Percentiles rank a stretch among this genome's conserved stretches.
Evolutionary conservation across 2,329 filamentous ascomycete genomes (phyloP).

Genomic region (Epichloe scottii): DNA sequence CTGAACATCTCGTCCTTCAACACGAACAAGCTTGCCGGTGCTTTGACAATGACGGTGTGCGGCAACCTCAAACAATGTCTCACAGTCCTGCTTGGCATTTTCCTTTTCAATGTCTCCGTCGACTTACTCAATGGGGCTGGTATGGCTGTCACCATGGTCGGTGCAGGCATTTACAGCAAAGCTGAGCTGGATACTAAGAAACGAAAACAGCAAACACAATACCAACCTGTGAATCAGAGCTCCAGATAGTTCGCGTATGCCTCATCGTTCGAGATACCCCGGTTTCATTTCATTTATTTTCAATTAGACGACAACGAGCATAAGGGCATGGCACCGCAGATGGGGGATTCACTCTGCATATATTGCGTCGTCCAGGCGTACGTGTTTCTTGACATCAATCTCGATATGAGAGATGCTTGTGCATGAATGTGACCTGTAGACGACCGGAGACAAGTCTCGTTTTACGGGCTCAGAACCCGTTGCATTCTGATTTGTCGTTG

Average conservation of each 20-base stretch:
- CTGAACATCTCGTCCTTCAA: conserved; percentile 46
- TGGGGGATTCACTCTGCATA: background rate
- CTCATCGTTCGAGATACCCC: conserved; percentile 8
- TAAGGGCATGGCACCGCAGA: background rate
- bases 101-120: conserved; percentile 38
- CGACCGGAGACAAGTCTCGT: background rate
- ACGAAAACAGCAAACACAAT: conserved; percentile 18
- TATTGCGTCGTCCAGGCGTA: background rate
- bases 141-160: conserved; percentile 40
- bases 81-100: conserved; percentile 40
- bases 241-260: conserved; percentile 9
- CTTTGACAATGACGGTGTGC: conserved; percentile 46
- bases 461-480: background rate
- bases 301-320: background rate
- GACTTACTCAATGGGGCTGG: conserved; percentile 42
- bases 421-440: background rate
- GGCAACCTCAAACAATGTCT: conserved; percentile 47
- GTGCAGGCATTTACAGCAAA: conserved; percentile 45
- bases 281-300: conserved; percentile 3
- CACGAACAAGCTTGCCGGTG: conserved; percentile 44
- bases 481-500: background rate
- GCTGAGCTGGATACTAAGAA: conserved; percentile 40
- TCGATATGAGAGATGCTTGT: background rate
- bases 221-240: conserved; percentile 25
- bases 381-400: background rate